Evolutionary conservation across 345 rosid genomes (phyloP), one percentile per base, ranked within the genome.

Genomic region (Gynandropsis gynandra): DNA sequence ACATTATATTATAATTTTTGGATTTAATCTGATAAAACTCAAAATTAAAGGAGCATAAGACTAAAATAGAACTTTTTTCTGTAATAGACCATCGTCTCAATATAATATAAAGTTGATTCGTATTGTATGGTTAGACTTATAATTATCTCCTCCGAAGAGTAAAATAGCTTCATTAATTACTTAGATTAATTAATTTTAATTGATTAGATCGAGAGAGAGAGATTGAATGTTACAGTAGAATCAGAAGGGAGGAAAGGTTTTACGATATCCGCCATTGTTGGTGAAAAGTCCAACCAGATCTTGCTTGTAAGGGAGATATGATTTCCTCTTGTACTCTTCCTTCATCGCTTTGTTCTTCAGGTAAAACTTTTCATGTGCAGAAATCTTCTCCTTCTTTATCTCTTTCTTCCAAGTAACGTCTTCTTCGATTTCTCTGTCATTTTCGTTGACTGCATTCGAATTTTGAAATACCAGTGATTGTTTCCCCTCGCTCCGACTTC

Each of bases 401-500:
- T 55, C 59, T 61, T 37, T 38, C 52, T 1, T 53, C 52, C 49
- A 8, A 15, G 45, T 0, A 0, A 51, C 9, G 9, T 53, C 36
- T 9, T 44, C 39, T 43, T 42, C 20, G 11, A 38, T 16, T 21
- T 8, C 46, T 40, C 34, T 40, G 4, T 24, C 29, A n/a, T 37
- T 37, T 18, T n/a, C 43, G 13, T 16, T 27, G 15, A 19, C 29
- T 1, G 74, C 38, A 18, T 18, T 66, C 13, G 57, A 7, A 42
- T 58, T 55, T 27, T 69, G 29, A 29, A 72, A 74, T 14, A 62
- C 57, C 1, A 73, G 59, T 11, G 87, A 79, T 2, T 74, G 82
- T 61, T 81, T 81, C 13, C 96, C 79, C 39, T 83, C 94, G 61
- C 97, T 89, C 47, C 73, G 72, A 59, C 88, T 73, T 60, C 96